phyloP scores from a whole-genome alignment of 345 rosid genomes.

The Kandelia obovata region DNA sequence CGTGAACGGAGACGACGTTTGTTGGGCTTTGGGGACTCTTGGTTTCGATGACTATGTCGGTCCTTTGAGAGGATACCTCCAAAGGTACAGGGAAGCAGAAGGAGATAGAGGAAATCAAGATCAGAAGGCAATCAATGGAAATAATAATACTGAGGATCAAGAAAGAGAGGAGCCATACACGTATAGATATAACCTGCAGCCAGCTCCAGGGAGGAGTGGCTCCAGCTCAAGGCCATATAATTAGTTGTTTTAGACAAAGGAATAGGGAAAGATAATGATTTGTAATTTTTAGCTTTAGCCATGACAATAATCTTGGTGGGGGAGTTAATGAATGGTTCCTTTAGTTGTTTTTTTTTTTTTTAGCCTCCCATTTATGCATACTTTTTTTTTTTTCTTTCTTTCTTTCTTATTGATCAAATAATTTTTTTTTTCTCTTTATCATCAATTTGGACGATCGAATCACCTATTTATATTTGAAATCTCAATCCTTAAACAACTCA shows the following conservation, averaged over 20 bases:
- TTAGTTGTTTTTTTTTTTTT: no score
- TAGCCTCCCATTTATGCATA: no score
- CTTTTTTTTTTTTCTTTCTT: no score
- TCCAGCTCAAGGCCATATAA: not conserved
- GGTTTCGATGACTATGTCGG: constrained; percentile 21
- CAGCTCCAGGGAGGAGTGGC: not conserved
- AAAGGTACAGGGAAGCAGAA: constrained; percentile 14
- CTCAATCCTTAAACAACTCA: no score
- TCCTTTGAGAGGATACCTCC: constrained; percentile 11
- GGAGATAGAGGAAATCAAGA: constrained; percentile 9
- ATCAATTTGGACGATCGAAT: no score
- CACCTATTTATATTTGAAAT: no score
- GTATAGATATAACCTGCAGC: constrained; percentile 5
- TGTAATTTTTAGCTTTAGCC: no score
- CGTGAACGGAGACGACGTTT: constrained; percentile 18
- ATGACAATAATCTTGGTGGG: no score
- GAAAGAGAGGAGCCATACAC: constrained; percentile 1
- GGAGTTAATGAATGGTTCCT: no score
- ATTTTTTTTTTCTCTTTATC: no score
- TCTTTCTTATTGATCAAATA: no score
- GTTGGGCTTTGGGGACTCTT: constrained; percentile 19
- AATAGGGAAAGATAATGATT: not conserved
- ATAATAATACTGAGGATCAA: not conserved
- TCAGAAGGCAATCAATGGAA: not conserved
- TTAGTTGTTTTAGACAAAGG: not conserved